Percentiles rank a stretch among this genome's conserved stretches.
Evolutionary conservation across 768 basidiomycete genomes (phyloP).

Genomic region (Naematelia aurantialba): DNA sequence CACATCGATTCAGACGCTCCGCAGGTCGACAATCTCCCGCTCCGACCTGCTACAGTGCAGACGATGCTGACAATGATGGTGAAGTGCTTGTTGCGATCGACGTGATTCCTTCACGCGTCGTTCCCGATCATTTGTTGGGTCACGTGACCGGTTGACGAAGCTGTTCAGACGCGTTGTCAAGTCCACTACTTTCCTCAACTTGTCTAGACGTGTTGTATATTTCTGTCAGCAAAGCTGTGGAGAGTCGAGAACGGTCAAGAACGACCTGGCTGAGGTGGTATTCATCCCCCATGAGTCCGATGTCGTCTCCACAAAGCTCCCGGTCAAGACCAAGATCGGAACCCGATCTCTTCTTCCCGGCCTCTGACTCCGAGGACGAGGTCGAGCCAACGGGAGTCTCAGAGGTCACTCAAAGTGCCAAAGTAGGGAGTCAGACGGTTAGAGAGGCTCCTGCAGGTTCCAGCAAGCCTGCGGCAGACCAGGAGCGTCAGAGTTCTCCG

Average conservation of each 20-base stretch:
- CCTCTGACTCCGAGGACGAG: constrained; percentile 38
- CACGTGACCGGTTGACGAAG: neutral
- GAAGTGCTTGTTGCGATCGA: neutral
- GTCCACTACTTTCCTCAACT: neutral
- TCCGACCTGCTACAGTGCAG: too few species aligned
- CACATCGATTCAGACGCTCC: neutral
- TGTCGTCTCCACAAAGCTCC: constrained; percentile 3
- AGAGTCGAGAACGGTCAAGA: neutral
- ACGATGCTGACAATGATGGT: too few species aligned
- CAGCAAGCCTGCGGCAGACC: neutral
- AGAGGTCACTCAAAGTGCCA: neutral
- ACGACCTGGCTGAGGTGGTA: too few species aligned
- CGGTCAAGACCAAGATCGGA: constrained; percentile 17
- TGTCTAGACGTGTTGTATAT: neutral
- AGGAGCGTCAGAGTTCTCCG: neutral
- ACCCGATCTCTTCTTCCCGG: constrained; percentile 45
- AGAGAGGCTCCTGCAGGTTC: neutral
- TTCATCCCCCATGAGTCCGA: neutral
- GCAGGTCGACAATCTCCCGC: too few species aligned
- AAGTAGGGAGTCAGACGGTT: neutral
- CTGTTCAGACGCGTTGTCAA: neutral
- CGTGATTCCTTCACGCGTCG: neutral
- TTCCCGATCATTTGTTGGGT: too few species aligned
- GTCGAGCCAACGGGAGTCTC: constrained; percentile 4
- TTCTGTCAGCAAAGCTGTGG: neutral